Base-by-base conservation (phyloP, 441 rosid species). In the Flueggea neowawraea region DNA sequence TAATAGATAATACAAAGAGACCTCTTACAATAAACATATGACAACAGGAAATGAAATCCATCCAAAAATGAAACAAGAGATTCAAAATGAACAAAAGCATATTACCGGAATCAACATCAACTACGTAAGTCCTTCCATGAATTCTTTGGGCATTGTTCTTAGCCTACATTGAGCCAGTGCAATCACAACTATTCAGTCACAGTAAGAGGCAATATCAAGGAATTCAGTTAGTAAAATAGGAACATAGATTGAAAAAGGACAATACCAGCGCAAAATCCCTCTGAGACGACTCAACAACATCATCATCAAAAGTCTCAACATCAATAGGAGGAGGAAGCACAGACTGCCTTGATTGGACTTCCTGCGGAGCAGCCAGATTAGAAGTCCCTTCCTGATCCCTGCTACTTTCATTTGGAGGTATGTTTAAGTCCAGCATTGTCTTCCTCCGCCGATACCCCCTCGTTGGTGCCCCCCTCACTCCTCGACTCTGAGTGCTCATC, bases 241-340 rank as follows among this genome's bases (percentile, higher is more conserved):
- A 36, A 36, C 41, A 36, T 12, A 60, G 52, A 58, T 15, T 51
- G 15, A 60, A 60, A n/a, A 15, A 66, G 67, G 31, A 58, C 33
- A 77, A 72, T 65, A 95, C 99, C 73, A 76, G 86, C 14, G 92
- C 85, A 73, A 95, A 91, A 33, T 87, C 96, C 65, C 80, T 74
- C 9, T 98, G 87, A 52, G 98, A 84, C 31, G 89, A 81, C 71
- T 87, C 86, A 63, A 91, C 58, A 65, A 89, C 95, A 61, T 86
- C 98, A 57, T 95, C 97, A 61, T 94, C 97, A 57, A 91, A 44
- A 58, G 82, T 92, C 69, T 89, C 97, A 44, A 91, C 78, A 75
- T 86, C 89, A 49, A 91, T 83, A n/a, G 78, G 53, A 22, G 83
- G 57, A 52, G 77, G 83, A 22, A 70, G 78, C 28, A 60, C 53